A percentile compares a stretch with the other conserved stretches of the same genome.
phyloP scores from a whole-genome alignment of 2,329 filamentous ascomycete genomes.

The Colletotrichum siamense region DNA sequence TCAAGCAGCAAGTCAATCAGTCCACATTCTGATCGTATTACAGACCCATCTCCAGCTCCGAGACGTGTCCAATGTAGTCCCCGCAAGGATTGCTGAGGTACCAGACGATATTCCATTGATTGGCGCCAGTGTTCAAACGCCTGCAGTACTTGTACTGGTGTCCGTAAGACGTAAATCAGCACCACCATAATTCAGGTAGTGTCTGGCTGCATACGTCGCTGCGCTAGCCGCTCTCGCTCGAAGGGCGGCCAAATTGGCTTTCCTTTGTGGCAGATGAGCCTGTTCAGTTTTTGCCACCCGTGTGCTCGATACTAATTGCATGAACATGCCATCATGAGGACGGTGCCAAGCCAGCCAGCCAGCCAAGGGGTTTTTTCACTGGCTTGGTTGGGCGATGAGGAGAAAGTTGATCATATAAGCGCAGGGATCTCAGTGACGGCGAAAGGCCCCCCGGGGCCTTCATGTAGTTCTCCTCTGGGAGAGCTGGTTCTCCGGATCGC shows the following conservation, averaged over 20 bases:
- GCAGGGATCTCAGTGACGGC: accelerated
- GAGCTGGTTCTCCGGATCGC: not conserved
- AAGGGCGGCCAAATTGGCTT: accelerated
- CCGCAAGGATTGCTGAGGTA: not conserved
- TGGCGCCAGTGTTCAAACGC: accelerated
- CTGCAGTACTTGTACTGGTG: not conserved
- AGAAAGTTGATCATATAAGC: not conserved
- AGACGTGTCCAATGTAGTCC: not conserved
- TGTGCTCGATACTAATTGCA: accelerated
- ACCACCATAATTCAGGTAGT: not conserved
- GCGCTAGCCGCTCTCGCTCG: accelerated
- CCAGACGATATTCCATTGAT: accelerated
- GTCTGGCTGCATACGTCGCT: not conserved
- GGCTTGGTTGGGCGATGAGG: not conserved
- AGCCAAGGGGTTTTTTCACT: too few relatives aligned
- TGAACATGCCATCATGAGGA: too few relatives aligned
- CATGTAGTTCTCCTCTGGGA: accelerated
- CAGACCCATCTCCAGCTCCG: not conserved
- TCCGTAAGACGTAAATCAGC: accelerated
- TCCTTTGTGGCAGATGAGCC: not conserved
- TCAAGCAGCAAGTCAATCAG: not conserved
- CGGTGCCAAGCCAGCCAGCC: too few relatives aligned
- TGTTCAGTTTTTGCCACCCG: accelerated
- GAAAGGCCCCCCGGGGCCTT: too few relatives aligned
- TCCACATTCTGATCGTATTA: accelerated